Percentiles rank a stretch among this genome's conserved stretches.
Evolutionary conservation across 2,329 filamentous ascomycete species (phyloP).

Genomic region (Talaromyces piceae): DNA sequence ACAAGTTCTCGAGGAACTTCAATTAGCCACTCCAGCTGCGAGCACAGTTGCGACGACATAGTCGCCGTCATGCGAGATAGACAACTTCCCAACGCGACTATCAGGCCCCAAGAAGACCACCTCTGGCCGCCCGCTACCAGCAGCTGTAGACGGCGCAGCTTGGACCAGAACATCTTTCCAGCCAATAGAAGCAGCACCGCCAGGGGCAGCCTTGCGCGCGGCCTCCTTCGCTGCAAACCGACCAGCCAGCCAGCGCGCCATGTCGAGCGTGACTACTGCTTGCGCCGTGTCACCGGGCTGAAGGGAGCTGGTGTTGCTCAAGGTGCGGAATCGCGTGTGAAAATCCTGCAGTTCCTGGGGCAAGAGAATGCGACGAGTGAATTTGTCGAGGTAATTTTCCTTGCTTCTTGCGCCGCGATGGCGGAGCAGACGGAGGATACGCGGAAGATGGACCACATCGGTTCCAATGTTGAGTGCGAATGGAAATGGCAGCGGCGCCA

Average conservation of each 20-base stretch:
- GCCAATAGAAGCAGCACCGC: slow-evolving; percentile 47
- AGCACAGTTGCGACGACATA: slow-evolving; percentile 55
- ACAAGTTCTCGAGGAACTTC: too few relatives aligned
- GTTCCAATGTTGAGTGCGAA: slow-evolving; percentile 64
- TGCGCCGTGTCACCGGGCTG: slow-evolving; percentile 1
- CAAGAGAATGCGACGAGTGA: slow-evolving; percentile 35
- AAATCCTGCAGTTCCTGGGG: slow-evolving; percentile 34
- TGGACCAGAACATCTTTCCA: slow-evolving; percentile 55
- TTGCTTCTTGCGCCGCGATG: slow-evolving; percentile 27
- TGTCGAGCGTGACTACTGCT: slow-evolving; percentile 20
- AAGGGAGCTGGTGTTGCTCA: slow-evolving; percentile 1
- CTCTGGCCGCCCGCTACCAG: slow-evolving; percentile 27
- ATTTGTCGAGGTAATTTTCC: slow-evolving; percentile 24
- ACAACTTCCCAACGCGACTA: slow-evolving; percentile 59
- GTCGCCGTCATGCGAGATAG: slow-evolving; percentile 80
- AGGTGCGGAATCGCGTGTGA: slow-evolving; percentile 27
- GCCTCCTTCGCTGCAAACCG: slow-evolving; percentile 70
- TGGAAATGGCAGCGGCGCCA: slow-evolving; percentile 48
- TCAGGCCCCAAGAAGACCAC: slow-evolving; percentile 27
- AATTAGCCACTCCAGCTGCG: slow-evolving; percentile 18
- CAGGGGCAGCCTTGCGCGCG: slow-evolving; percentile 59
- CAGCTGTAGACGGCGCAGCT: slow-evolving; percentile 15
- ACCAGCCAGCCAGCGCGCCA: slow-evolving; percentile 39
- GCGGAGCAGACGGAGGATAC: slow-evolving; percentile 55
- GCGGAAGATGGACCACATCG: slow-evolving; percentile 65